phyloP scores from a whole-genome alignment of 441 rosid genomes.

The Mallotus japonicus region DNA sequence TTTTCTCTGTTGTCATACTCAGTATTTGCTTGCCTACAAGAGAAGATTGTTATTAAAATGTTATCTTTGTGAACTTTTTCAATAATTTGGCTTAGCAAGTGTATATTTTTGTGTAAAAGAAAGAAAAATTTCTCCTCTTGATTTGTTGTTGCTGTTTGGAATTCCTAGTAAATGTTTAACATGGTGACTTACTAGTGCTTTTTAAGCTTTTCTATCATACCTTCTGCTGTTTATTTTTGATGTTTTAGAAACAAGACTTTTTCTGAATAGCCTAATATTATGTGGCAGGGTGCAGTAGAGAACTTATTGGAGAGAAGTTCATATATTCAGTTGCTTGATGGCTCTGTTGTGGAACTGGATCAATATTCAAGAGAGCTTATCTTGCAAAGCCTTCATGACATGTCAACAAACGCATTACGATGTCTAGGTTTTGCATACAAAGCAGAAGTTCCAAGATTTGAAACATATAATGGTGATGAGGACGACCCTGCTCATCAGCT shows the following conservation, averaged over 20 bases:
- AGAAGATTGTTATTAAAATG: background rate
- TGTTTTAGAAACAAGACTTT: background rate
- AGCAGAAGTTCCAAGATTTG: conserved; percentile 60
- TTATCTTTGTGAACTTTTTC: background rate
- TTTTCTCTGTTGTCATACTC: background rate
- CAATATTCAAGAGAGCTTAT: conserved; percentile 53
- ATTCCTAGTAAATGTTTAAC: background rate
- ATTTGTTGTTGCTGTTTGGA: too few species aligned
- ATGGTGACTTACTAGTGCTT: background rate
- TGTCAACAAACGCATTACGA: conserved; percentile 70
- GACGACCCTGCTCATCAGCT: conserved; percentile 85
- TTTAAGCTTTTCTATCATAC: background rate
- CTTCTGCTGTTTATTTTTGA: background rate
- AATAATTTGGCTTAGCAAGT: background rate
- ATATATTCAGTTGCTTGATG: conserved; percentile 67
- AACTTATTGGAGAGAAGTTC: conserved; percentile 82
- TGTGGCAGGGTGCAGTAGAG: conserved; percentile 89
- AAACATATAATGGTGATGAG: conserved; percentile 80
- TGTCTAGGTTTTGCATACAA: conserved; percentile 87
- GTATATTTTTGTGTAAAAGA: background rate
- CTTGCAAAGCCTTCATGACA: conserved; percentile 56
- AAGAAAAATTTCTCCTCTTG: background rate
- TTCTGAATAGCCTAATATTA: conserved; percentile 10
- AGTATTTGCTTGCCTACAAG: background rate
- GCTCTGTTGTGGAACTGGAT: conserved; percentile 64